Evolutionary conservation across 306 rosid genomes (phyloP).

Genomic region (Malus asiatica): DNA sequence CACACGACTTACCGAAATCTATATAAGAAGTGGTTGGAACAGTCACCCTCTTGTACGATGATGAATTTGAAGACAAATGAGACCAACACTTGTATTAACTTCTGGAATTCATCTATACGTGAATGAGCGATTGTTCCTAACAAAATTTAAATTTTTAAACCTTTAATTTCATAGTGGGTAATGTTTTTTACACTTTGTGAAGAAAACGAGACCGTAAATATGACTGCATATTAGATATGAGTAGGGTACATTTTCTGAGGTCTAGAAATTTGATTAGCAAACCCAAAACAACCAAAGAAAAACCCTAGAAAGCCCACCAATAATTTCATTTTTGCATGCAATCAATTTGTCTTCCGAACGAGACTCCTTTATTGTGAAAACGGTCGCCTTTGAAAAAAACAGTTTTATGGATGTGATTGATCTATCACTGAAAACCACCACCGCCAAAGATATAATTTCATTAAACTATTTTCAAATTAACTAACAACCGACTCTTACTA

Average conservation of each 20-base stretch:
- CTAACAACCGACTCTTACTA: neutral
- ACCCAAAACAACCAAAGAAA: constrained; percentile 18
- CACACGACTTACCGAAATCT: neutral
- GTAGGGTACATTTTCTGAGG: neutral
- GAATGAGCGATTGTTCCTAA: too few relatives aligned
- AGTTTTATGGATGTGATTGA: neutral
- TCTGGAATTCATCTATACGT: neutral
- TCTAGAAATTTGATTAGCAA: constrained; percentile 61
- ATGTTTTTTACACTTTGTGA: too few relatives aligned
- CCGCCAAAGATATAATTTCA: neutral
- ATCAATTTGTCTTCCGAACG: neutral
- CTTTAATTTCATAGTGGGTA: too few relatives aligned
- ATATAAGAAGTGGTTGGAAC: neutral
- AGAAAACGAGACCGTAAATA: neutral
- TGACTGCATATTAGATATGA: too few relatives aligned
- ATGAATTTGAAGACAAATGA: neutral
- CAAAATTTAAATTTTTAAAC: too few relatives aligned
- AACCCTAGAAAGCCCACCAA: constrained; percentile 15
- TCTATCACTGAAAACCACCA: neutral
- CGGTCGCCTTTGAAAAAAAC: neutral
- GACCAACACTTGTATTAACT: neutral
- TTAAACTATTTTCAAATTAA: constrained; percentile 6
- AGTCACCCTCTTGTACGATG: neutral
- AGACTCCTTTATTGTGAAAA: neutral
- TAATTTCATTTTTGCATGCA: neutral